phyloP scores from a whole-genome alignment of 345 rosid species.

The Aquilaria malaccensis region DNA sequence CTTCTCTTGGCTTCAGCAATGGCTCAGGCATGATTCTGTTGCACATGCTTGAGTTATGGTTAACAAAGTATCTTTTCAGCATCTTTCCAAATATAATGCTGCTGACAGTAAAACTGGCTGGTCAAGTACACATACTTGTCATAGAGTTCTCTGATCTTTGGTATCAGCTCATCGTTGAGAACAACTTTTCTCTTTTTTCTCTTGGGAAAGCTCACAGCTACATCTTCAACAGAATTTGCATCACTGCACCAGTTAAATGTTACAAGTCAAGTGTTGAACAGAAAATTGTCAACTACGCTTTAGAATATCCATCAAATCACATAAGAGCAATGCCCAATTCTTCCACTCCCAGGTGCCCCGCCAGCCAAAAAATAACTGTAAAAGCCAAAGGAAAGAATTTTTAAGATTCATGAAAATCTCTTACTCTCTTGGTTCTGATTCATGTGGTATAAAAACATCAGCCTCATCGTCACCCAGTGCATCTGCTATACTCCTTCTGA shows the following conservation, averaged over 20 bases:
- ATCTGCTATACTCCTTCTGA: slow-evolving; percentile 75
- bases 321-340: neutral
- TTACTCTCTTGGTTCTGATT: slow-evolving; percentile 42
- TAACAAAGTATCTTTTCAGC: too few relatives aligned
- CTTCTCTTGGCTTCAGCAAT: slow-evolving; percentile 1
- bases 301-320: neutral
- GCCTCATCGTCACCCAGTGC: slow-evolving; percentile 99
- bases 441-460: slow-evolving; percentile 75
- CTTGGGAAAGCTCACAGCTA: slow-evolving; percentile 30
- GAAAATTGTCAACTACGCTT: slow-evolving; percentile 3
- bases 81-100: neutral
- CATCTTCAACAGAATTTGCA: slow-evolving; percentile 28
- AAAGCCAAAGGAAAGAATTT: neutral
- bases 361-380: neutral
- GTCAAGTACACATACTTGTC: slow-evolving; percentile 45
- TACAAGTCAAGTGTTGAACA: neutral
- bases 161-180: slow-evolving; percentile 50
- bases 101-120: neutral
- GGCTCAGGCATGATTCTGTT: too few relatives aligned
- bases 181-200: slow-evolving; percentile 54
- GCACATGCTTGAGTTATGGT: too few relatives aligned
- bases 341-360: neutral
- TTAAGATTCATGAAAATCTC: slow-evolving; percentile 17
- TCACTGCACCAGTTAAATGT: slow-evolving; percentile 36
- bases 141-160: slow-evolving; percentile 54